These are phyloP conservation scores for Prunus mira DNA, from an alignment of 306 rosid species.

Conservation along the genomic window DNA sequence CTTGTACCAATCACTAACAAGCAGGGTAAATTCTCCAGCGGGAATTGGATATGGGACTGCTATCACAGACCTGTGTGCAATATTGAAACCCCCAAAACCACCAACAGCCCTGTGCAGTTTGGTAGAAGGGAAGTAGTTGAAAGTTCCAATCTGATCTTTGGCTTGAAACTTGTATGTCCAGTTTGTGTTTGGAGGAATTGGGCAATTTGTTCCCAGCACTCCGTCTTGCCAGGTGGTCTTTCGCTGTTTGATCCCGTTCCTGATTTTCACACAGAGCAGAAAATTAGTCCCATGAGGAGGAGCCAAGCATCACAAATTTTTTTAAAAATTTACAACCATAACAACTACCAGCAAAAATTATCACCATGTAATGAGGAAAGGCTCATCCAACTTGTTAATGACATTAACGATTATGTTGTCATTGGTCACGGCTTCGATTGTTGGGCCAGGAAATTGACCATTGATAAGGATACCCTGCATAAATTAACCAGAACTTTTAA, in stretches of 20 bases:
- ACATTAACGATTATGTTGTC: conserved; percentile 65
- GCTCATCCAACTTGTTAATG: conserved; percentile 67
- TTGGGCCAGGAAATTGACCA: conserved; percentile 92
- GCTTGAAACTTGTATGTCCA: conserved; percentile 84
- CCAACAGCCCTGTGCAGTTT: conserved; percentile 71
- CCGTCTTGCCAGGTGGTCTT: conserved; percentile 87
- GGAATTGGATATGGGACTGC: conserved; percentile 62
- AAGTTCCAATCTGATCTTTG: conserved; percentile 88
- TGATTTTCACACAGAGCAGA: conserved; percentile 9
- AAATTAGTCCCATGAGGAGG: neutral
- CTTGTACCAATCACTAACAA: conserved; percentile 74
- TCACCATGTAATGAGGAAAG: conserved; percentile 86
- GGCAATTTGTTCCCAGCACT: conserved; percentile 80
- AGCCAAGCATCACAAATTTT: neutral
- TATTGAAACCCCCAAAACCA: conserved; percentile 68
- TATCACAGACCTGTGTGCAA: conserved; percentile 63
- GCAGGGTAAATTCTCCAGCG: conserved; percentile 56
- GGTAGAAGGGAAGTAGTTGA: conserved; percentile 65
- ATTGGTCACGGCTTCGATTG: conserved; percentile 67
- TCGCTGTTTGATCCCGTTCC: conserved; percentile 81
- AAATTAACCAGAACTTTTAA: neutral
- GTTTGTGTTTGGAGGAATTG: conserved; percentile 75
- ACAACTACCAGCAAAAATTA: conserved; percentile 2
- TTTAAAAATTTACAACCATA: neutral
- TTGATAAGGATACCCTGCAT: conserved; percentile 78